Conservation (phyloP, 2,329 filamentous ascomycete species). For the Aspergillus aculeatus region DNA sequence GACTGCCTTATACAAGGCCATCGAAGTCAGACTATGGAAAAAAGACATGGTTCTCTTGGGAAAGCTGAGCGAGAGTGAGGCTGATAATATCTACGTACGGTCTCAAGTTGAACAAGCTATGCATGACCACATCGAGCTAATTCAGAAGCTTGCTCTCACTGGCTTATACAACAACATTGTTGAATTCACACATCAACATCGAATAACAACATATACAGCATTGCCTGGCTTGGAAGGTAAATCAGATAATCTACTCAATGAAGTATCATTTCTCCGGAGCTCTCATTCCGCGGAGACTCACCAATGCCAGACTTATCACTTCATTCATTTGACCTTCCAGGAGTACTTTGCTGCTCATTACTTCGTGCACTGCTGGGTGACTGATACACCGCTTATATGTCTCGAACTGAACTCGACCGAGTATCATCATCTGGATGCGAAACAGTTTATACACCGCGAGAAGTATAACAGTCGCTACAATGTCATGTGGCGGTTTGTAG, state of each 20-base stretch:
- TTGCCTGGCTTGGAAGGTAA: background rate
- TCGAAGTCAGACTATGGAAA: slow-evolving; percentile 39
- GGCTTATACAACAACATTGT: slow-evolving; percentile 36
- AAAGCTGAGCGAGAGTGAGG: slow-evolving; percentile 14
- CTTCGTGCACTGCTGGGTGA: slow-evolving; percentile 35
- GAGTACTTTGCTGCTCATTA: slow-evolving; percentile 45
- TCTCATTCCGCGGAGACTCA: slow-evolving; percentile 23
- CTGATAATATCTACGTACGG: background rate
- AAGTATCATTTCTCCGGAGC: slow-evolving; percentile 40
- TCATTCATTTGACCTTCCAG: slow-evolving; percentile 46
- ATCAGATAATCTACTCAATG: slow-evolving; percentile 14
- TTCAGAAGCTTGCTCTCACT: slow-evolving; percentile 38
- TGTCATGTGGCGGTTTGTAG: slow-evolving; percentile 45
- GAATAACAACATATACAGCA: slow-evolving; percentile 9
- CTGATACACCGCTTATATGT: background rate
- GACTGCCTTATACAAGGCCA: slow-evolving; percentile 31
- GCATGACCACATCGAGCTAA: slow-evolving; percentile 22
- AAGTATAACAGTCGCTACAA: slow-evolving; percentile 44
- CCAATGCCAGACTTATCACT: slow-evolving; percentile 33
- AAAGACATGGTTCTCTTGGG: slow-evolving; percentile 38
- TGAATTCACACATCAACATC: slow-evolving; percentile 32
- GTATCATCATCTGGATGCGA: background rate
- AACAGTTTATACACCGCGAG: slow-evolving; percentile 31
- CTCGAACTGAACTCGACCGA: no score
- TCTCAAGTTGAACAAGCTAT: slow-evolving; percentile 10